These are phyloP conservation scores for Ogataea hybrid DNA, from an alignment of 1,139 yeast genomes.

Conservation along the genomic window DNA sequence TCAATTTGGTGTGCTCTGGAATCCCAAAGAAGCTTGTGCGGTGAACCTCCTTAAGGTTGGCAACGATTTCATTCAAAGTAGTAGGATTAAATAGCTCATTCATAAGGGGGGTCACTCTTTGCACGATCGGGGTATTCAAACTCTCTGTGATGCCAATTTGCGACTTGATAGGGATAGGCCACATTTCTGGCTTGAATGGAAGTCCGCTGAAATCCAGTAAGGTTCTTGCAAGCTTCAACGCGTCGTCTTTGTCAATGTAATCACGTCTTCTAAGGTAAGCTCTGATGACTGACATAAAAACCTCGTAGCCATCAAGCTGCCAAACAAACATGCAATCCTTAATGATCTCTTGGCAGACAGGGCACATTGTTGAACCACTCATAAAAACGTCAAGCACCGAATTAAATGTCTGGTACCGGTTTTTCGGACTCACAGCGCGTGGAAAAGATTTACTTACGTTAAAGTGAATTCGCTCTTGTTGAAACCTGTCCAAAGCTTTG, in stretches of 20 bases:
- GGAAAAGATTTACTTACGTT: slow-evolving; percentile 2
- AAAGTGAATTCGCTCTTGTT: slow-evolving; percentile 5
- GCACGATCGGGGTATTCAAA: background rate
- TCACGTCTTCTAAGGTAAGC: slow-evolving; percentile 10
- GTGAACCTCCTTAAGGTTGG: background rate
- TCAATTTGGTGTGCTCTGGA: slow-evolving; percentile 7
- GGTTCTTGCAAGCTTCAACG: slow-evolving; percentile 9
- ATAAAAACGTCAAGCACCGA: slow-evolving; percentile 12
- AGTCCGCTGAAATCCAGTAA: slow-evolving; percentile 14
- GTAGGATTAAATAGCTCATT: background rate
- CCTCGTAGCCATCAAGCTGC: slow-evolving; percentile 24
- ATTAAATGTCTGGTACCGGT: slow-evolving; percentile 15
- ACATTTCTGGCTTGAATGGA: slow-evolving; percentile 1
- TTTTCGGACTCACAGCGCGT: slow-evolving; percentile 13
- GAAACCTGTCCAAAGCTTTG: slow-evolving; percentile 15
- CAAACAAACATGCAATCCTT: slow-evolving; percentile 21
- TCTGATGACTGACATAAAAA: slow-evolving; percentile 12
- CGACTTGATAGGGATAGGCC: slow-evolving; percentile 1
- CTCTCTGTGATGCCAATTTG: background rate
- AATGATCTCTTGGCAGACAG: slow-evolving; percentile 9
- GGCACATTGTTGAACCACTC: background rate
- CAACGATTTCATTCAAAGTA: background rate
- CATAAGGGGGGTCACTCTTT: background rate
- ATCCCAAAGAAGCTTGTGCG: slow-evolving; percentile 5
- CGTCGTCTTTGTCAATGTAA: slow-evolving; percentile 1